Evolutionary conservation across 2,329 filamentous ascomycete genomes (phyloP).

Genomic region (Ophiostoma populinum): DNA sequence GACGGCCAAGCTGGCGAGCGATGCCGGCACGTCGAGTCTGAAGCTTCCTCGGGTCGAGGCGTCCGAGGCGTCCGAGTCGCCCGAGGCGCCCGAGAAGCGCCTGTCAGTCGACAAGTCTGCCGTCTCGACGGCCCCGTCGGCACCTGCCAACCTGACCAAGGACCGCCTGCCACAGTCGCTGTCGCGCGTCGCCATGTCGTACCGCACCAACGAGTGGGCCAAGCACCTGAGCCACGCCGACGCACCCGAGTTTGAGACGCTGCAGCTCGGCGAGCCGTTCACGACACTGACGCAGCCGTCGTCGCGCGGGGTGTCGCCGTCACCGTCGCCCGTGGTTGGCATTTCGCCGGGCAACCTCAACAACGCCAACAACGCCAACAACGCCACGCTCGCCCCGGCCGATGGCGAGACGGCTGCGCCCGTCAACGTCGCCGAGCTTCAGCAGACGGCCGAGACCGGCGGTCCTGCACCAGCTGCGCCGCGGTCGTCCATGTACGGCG

Average conservation of each 20-base stretch:
- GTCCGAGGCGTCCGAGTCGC: slow-evolving; percentile 1
- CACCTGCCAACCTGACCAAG: slow-evolving; percentile 32
- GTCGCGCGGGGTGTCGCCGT: too few species aligned
- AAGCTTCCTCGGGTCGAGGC: not conserved
- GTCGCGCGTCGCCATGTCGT: slow-evolving; percentile 63
- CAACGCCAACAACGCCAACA: not conserved
- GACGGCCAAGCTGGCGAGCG: not conserved
- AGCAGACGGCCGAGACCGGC: slow-evolving; percentile 41
- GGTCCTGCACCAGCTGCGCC: slow-evolving; percentile 22
- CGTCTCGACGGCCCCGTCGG: slow-evolving; percentile 24
- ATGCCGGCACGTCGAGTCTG: slow-evolving; percentile 1
- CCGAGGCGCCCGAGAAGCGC: slow-evolving; percentile 3
- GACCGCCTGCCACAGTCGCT: slow-evolving; percentile 51
- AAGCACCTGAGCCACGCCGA: slow-evolving; percentile 75
- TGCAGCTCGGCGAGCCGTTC: slow-evolving; percentile 28
- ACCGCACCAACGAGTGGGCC: slow-evolving; percentile 90
- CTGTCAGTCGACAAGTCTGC: slow-evolving; percentile 14
- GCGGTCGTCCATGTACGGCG: slow-evolving; percentile 15
- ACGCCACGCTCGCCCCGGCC: slow-evolving; percentile 5
- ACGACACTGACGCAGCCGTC: too few species aligned
- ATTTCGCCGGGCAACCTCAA: not conserved
- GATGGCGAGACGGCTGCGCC: slow-evolving; percentile 37
- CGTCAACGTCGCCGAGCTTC: slow-evolving; percentile 45
- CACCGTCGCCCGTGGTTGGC: slow-evolving; percentile 3
- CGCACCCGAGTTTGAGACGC: slow-evolving; percentile 44